Percentiles rank a stretch among this genome's conserved stretches.
phyloP scores from a whole-genome alignment of 2,329 filamentous ascomycete genomes.

The Colletotrichum sp. region DNA sequence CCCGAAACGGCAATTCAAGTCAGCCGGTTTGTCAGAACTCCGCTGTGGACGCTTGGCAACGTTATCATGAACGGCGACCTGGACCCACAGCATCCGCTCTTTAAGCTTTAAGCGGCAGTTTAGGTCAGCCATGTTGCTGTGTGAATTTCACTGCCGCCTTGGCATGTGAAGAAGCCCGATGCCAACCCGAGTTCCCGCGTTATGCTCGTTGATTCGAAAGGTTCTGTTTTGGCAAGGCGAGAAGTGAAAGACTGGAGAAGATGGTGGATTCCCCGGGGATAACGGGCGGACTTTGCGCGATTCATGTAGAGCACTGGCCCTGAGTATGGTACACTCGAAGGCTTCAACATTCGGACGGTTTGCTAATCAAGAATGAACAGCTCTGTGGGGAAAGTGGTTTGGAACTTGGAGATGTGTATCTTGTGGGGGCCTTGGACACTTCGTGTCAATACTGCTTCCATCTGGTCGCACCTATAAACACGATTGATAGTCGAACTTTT shows the following conservation, averaged over 20 bases:
- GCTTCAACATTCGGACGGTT: neutral
- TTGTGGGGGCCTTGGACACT: neutral
- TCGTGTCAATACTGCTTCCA: neutral
- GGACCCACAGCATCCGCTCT: neutral
- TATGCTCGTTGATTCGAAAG: neutral
- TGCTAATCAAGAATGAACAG: neutral
- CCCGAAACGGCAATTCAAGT: neutral
- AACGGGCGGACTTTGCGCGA: neutral
- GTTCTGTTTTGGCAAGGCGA: neutral
- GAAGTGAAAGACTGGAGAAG: neutral
- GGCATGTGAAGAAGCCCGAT: neutral
- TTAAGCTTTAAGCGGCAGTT: neutral
- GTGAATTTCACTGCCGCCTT: neutral
- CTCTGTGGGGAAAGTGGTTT: neutral
- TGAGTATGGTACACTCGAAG: too few relatives aligned
- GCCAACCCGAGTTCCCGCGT: neutral
- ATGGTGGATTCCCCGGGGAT: neutral
- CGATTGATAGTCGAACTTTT: neutral
- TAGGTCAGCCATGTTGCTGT: neutral
- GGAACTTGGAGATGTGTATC: neutral
- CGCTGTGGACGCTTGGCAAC: neutral
- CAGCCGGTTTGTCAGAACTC: neutral
- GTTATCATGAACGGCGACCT: neutral
- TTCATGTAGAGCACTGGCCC: neutral
- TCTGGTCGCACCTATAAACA: neutral